These are phyloP conservation scores for Logfia minima DNA, from an alignment of 129 eudicot species.

Conservation along the genomic window DNA sequence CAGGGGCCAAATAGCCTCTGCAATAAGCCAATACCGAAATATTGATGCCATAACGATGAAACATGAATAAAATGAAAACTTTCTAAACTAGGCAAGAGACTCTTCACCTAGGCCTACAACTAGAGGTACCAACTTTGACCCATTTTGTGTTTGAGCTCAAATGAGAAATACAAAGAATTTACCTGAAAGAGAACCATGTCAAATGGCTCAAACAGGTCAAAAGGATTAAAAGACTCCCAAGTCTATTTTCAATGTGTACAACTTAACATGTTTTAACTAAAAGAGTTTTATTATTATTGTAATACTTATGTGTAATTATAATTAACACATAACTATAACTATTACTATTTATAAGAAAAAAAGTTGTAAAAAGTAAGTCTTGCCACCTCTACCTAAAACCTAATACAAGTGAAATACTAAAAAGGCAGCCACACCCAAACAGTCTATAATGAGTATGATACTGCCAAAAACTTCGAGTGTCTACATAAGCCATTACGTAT, in stretches of 20 bases:
- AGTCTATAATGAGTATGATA: neutral
- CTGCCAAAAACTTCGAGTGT: neutral
- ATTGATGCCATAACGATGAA: constrained; percentile 8
- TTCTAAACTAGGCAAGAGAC: constrained; percentile 13
- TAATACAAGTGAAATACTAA: neutral
- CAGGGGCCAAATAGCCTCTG: constrained; percentile 99
- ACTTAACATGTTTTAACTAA: neutral
- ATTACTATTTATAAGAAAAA: neutral
- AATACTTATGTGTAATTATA: neutral
- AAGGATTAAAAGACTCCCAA: neutral
- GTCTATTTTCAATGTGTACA: neutral
- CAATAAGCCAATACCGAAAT: constrained; percentile 11
- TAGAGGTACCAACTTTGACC: neutral
- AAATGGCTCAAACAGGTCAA: neutral
- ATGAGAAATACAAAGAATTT: neutral
- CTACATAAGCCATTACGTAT: neutral
- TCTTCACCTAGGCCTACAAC: constrained; percentile 10
- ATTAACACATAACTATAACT: neutral
- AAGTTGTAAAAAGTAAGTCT: neutral
- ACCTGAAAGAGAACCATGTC: neutral
- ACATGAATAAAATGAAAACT: neutral
- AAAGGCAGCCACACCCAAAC: neutral
- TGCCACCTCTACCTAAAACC: neutral
- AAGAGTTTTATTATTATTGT: neutral
- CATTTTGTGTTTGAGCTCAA: neutral